These are phyloP conservation scores for Ambrosiella cleistominuta DNA, from an alignment of 2,329 filamentous ascomycete species.

Conservation along the genomic window DNA sequence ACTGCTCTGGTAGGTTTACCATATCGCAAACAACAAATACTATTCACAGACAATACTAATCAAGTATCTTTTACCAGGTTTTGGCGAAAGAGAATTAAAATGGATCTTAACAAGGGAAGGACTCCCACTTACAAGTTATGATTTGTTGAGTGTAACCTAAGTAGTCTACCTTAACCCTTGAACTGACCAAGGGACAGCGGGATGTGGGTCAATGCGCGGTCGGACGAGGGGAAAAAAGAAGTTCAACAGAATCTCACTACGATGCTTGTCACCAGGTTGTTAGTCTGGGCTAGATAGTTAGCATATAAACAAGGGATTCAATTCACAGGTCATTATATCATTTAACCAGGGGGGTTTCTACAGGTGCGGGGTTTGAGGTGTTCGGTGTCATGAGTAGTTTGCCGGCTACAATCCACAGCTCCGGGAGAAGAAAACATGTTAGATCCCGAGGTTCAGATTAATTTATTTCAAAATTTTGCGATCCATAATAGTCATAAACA, in stretches of 20 bases:
- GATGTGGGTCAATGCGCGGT: not conserved
- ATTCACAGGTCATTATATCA: not conserved
- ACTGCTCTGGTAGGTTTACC: conserved; percentile 55
- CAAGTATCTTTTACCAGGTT: conserved; percentile 6
- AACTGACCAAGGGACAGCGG: not conserved
- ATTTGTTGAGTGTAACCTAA: not conserved
- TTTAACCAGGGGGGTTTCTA: not conserved
- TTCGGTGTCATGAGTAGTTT: not conserved
- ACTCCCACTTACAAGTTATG: not conserved
- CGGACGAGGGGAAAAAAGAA: not conserved
- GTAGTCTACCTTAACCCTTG: not conserved
- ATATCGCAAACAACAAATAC: conserved; percentile 6
- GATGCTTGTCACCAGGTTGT: not conserved
- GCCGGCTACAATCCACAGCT: conserved; percentile 2
- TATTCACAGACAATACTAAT: conserved; percentile 1
- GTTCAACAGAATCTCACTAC: not conserved
- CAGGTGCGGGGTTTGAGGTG: not conserved
- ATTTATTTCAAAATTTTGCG: not conserved
- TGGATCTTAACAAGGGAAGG: not conserved
- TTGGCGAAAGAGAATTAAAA: conserved; percentile 6
- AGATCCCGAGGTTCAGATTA: not conserved
- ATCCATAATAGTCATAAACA: not conserved
- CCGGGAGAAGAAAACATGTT: not conserved
- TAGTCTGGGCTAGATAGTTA: not conserved
- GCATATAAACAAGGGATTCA: conserved; percentile 2